Evolutionary conservation across 495 filamentous ascomycete genomes (phyloP), one percentile per base, ranked within the genome.

Genomic region (Daldinia loculata): DNA sequence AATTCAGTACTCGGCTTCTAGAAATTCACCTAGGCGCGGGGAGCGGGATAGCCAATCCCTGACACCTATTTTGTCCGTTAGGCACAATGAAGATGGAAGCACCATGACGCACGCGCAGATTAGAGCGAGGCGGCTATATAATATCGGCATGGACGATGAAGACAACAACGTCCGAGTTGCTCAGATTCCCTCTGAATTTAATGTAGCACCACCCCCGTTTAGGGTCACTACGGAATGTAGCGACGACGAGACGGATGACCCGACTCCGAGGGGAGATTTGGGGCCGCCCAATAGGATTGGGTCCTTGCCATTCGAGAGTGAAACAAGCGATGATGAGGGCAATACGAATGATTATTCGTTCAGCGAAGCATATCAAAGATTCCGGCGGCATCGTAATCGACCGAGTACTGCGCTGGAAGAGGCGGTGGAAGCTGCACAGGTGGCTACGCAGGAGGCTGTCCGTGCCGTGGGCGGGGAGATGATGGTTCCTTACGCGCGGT

Each of bases 401-500:
- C 69, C 77, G n/a, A 77, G 74, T 56, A 80, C 81, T n/a, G 81
- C 80, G 6, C 78, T 86, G 9, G 79, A 81, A 17, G 81, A 85
- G 58, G 81, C 80, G 5, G 75, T 78, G 14, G 87, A 89, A 63
- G 84, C 89, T 12, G 79, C 79, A 12, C 84, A 86, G 66, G 74
- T 81, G 14, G 84, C 85, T 11, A 85, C 81, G 8, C 85, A 87
- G 62, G 84, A 87, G 75, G 84, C 85, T 3, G 83, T 86, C n/a
- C 78, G 81, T 34, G 84, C 84, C 0, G 85, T 84, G 2, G 85
- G 85, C 22, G 83, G 82, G 26, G 84, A 83, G 66, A 72, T 88
- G 17, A 84, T 94, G 81, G 85, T 84, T 61, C 92, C 92, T 3
- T 87, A 92, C 80, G 92, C 92, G 4, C 85, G 79, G 29, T 97